Evolutionary conservation across 1,284 basidiomycete genomes (phyloP).

Genomic region (Baeospora myosura): DNA sequence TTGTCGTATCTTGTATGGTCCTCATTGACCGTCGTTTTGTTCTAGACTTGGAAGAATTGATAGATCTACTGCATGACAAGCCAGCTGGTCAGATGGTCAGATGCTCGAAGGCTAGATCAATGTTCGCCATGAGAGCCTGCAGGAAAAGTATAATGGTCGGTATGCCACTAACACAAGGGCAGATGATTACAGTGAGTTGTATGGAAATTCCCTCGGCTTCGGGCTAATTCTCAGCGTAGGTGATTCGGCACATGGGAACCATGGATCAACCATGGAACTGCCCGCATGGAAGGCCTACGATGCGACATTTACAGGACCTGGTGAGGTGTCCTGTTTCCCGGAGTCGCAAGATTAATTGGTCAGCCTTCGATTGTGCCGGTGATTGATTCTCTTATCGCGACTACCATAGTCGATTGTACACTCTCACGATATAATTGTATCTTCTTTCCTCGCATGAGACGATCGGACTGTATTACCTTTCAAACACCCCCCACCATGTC

Average conservation of each 20-base stretch:
- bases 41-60: conserved; percentile 90
- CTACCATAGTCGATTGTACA: not conserved
- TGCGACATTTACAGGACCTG: conserved; percentile 74
- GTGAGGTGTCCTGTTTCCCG: conserved; percentile 9
- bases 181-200: conserved; percentile 69
- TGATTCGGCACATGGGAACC: conserved; percentile 88
- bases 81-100: conserved; percentile 76
- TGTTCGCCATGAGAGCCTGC: conserved; percentile 97
- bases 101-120: conserved; percentile 87
- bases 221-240: conserved; percentile 34
- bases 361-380: conserved; percentile 15
- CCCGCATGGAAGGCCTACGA: conserved; percentile 93
- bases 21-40: not conserved
- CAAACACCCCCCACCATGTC: too few species aligned
- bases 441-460: not conserved
- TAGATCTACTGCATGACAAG: conserved; percentile 77
- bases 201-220: conserved; percentile 5
- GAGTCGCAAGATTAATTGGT: conserved; percentile 22
- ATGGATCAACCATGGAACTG: conserved; percentile 99
- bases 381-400: not conserved
- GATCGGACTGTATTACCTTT: not conserved
- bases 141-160: conserved; percentile 96
- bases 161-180: conserved; percentile 65
- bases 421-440: not conserved
- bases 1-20: conserved; percentile 2